phyloP scores from a whole-genome alignment of 768 basidiomycete species.

The Peribolospora kevripleyi region DNA sequence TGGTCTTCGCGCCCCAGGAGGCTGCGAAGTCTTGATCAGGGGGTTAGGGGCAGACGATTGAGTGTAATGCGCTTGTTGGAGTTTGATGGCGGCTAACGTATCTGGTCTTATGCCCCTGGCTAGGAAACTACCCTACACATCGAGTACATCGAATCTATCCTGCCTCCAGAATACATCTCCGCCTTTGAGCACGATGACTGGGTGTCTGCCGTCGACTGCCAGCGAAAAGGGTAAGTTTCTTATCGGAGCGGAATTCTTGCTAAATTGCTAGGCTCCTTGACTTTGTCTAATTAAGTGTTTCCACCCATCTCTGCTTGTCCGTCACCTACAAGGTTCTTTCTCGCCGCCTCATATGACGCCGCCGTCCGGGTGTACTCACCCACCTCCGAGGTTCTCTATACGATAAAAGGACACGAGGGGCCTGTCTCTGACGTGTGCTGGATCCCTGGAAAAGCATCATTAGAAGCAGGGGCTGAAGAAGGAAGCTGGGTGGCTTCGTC shows the following conservation, averaged over 20 bases:
- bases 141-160: conserved; percentile 69
- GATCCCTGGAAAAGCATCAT: conserved; percentile 32
- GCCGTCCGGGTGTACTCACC: conserved; percentile 48
- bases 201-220: conserved; percentile 49
- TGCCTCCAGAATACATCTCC: conserved; percentile 62
- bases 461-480: neutral
- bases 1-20: too few relatives aligned
- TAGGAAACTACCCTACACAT: conserved; percentile 78
- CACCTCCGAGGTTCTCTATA: conserved; percentile 32
- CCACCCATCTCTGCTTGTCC: neutral
- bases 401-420: conserved; percentile 32
- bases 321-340: conserved; percentile 29
- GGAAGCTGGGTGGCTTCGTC: conserved; percentile 19
- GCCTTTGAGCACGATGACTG: conserved; percentile 74
- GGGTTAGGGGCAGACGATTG: too few relatives aligned
- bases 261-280: neutral
- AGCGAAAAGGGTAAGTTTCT: conserved; percentile 34
- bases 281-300: conserved; percentile 4
- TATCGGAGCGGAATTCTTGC: neutral
- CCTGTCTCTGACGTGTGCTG: conserved; percentile 43
- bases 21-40: too few relatives aligned
- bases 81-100: too few relatives aligned
- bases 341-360: conserved; percentile 64
- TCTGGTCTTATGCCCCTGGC: neutral
- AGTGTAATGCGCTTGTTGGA: too few relatives aligned